Base-by-base conservation (phyloP, 345 rosid species). In the Linum usitatissimum region DNA sequence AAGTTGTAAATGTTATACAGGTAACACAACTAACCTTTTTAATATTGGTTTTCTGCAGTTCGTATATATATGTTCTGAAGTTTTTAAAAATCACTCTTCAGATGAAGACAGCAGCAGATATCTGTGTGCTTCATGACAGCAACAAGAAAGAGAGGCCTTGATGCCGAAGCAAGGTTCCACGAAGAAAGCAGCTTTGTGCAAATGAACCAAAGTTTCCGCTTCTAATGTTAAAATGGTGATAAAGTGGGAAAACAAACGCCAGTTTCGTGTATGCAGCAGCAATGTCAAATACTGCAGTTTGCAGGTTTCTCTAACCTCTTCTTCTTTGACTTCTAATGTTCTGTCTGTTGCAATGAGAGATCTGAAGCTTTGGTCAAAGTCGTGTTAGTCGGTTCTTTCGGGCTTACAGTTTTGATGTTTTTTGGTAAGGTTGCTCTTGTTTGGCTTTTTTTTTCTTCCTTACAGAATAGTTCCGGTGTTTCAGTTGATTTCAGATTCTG, bases 51-150 rank as follows among this genome's bases (percentile, higher is more conserved):
- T 20, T 48, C 21, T 61, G 18, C 61, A 21, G 53, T 64, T 4
- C 42, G 53, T 1, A 3, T 59, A n/a, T 1, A 3, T 34, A 20
- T 19, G n/a, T 39, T 68, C 45, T 59, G 13, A 21, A 0, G 45
- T 65, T 17, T 60, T 34, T 31, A 15, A 60, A 9, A 55, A 19
- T 60, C 39, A 45, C 55, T 18, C 68, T 73, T 57, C 88, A 91
- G 98, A 76, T 91, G 89, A 91, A 88, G 85, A 88, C 95, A 5
- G 98, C 96, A 6, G 95, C 98, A n/a, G 96, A 91, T 62, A 68
- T 77, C 28, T 86, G 96, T 61, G 95, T 91, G 64, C 80, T 85
- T 65, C 76, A 80, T 64, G 98, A 91, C 73, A 83, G 78, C 57
- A 81, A 81, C 76, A 91, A 76, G 69, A 86, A 86, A 70, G 79